A percentile compares a stretch with the other conserved stretches of the same genome.
phyloP scores from a whole-genome alignment of 305 asterid species.

The Stenogyne calaminthoides region DNA sequence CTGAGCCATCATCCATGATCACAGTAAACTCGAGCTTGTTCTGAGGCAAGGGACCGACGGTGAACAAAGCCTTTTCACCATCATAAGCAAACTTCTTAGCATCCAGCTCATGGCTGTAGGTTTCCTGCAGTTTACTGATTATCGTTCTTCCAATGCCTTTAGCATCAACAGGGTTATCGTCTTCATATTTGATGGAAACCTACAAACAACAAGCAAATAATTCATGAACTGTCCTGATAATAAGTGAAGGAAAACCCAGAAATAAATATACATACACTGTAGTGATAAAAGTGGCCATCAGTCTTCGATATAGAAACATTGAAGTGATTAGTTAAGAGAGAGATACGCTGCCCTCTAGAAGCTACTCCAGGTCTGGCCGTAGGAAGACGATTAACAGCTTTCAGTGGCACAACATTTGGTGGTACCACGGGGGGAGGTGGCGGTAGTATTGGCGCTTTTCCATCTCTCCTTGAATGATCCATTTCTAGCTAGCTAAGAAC shows the following conservation, averaged over 20 bases:
- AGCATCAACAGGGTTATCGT: conserved; percentile 59
- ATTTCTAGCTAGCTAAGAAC: not conserved
- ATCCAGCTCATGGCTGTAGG: conserved; percentile 50
- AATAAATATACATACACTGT: conserved; percentile 44
- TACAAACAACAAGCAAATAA: conserved; percentile 20
- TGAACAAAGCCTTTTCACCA: conserved; percentile 71
- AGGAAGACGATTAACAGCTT: conserved; percentile 33
- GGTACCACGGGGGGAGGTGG: conserved; percentile 50
- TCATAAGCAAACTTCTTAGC: conserved; percentile 67
- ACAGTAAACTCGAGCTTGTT: conserved; percentile 64
- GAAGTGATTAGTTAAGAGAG: conserved; percentile 60
- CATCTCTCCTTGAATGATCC: not conserved
- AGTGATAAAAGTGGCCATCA: conserved; percentile 60
- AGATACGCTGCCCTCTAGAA: conserved; percentile 39
- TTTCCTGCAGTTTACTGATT: conserved; percentile 52
- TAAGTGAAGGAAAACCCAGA: not conserved
- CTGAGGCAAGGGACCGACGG: conserved; percentile 64
- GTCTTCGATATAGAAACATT: conserved; percentile 44
- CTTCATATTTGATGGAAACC: conserved; percentile 70
- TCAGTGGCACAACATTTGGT: conserved; percentile 35
- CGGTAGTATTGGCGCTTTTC: conserved; percentile 26
- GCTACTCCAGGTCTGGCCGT: conserved; percentile 53
- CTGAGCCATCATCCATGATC: conserved; percentile 50
- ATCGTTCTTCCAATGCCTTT: conserved; percentile 68
- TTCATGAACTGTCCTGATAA: not conserved